A percentile compares a stretch with the other conserved stretches of the same genome.
Evolutionary conservation across 2,329 filamentous ascomycete genomes (phyloP).

Genomic region (Aspergillus sp.): DNA sequence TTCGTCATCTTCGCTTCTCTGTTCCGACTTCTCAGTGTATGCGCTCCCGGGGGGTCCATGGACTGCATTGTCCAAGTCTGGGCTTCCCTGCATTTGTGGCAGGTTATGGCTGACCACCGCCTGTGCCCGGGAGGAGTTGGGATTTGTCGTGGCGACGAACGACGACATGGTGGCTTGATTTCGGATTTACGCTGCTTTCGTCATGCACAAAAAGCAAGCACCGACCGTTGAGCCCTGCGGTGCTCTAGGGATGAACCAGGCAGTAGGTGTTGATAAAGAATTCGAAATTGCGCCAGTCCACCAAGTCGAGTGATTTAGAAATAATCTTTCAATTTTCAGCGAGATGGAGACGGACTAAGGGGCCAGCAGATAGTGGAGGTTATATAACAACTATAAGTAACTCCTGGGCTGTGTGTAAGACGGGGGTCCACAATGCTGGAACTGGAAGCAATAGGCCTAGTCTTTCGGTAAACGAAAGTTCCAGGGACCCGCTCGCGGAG

Average conservation of each 20-base stretch:
- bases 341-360: not conserved
- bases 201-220: not conserved
- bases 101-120: constrained; percentile 22
- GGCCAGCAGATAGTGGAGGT: not conserved
- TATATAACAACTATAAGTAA: constrained; percentile 1
- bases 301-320: not conserved
- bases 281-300: not conserved
- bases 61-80: constrained; percentile 8
- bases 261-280: not conserved
- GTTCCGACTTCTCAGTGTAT: constrained; percentile 2
- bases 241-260: not conserved
- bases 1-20: constrained; percentile 19
- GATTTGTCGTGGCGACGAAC: constrained; percentile 14
- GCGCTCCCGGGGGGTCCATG: not conserved
- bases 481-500: constrained; percentile 7
- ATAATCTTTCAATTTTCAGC: not conserved
- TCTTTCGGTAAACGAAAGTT: not conserved
- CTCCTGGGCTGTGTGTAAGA: not conserved
- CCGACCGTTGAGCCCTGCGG: not conserved
- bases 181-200: not conserved
- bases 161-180: constrained; percentile 18
- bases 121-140: constrained; percentile 15
- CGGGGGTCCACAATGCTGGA: not conserved
- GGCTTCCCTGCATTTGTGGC: constrained; percentile 7
- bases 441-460: not conserved